Evolutionary conservation across 805 yeast species (phyloP).

Genomic region (Debaryomyces prosopidis): DNA sequence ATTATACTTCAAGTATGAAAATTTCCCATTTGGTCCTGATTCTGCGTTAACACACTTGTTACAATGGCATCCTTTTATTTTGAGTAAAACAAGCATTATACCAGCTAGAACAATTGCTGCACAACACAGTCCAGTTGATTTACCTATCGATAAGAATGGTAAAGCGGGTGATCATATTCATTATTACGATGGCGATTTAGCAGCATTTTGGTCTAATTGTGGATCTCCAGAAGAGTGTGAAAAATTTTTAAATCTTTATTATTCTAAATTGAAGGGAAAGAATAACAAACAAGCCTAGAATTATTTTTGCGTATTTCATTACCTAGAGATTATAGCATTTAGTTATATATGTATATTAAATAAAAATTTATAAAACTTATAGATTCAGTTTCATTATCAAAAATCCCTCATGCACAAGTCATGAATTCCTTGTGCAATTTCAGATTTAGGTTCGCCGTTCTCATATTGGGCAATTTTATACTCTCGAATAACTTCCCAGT

Average conservation of each 20-base stretch:
- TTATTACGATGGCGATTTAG: slow-evolving; percentile 67
- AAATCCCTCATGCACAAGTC: slow-evolving; percentile 17
- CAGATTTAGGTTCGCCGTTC: neutral
- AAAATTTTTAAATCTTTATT: slow-evolving; percentile 36
- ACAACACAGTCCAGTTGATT: slow-evolving; percentile 16
- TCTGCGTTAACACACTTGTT: slow-evolving; percentile 81
- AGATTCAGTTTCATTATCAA: slow-evolving; percentile 4
- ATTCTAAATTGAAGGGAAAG: slow-evolving; percentile 9
- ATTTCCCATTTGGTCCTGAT: slow-evolving; percentile 59
- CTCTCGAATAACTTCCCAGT: slow-evolving; percentile 27
- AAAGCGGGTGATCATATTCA: slow-evolving; percentile 46
- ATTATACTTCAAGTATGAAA: slow-evolving; percentile 63
- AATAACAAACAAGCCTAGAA: neutral
- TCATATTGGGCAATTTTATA: slow-evolving; percentile 7
- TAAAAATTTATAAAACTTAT: no score
- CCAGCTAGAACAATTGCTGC: slow-evolving; percentile 47
- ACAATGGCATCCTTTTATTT: slow-evolving; percentile 90
- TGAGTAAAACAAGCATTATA: slow-evolving; percentile 72
- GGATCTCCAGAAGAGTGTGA: slow-evolving; percentile 53
- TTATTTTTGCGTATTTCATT: no score
- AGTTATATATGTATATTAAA: neutral
- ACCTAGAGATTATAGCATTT: no score
- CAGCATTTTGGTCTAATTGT: slow-evolving; percentile 63
- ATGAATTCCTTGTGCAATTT: slow-evolving; percentile 4
- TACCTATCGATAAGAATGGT: slow-evolving; percentile 11